Evolutionary conservation across 306 rosid genomes (phyloP), one percentile per base, ranked within the genome.

Genomic region (Ammopiptanthus mongolicus): DNA sequence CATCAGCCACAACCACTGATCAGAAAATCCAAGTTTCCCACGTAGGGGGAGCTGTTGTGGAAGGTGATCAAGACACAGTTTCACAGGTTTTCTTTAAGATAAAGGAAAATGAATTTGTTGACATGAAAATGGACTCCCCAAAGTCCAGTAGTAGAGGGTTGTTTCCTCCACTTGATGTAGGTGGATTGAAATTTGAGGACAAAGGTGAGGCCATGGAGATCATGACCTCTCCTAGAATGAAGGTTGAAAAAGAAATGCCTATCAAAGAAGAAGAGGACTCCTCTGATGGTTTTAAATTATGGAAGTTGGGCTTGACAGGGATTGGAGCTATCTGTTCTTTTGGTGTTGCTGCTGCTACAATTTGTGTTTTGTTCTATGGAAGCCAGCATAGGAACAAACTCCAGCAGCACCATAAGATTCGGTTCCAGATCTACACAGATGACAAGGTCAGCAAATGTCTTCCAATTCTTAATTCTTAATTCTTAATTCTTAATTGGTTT

Each of bases 291-390:
- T 78, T 84, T 18, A 88, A 86, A 51, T 59, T 91, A 1, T 87
- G 93, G 88, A 93, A 88, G 66, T 84, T 90, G 87, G 83, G 97
- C 63, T 64, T 88, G 14, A 84, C 81, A 33, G 98, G 98, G 37
- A 69, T 94, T 71, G 97, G 98, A 62, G 98, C 97, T 31, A 94
- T 91, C 21, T 94, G 94, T 70, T 87, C 98, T 7, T 89, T 91
- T 66, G 96, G 97, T 21, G 79, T 94, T 83, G 92, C 92, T 71
- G 98, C 93, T 63, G 96, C 93, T 19, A 88, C 98, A 17, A 57
- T 93, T 64, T 94, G 94, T 84, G 66, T 91, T 63, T 53, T 91
- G 17, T 68, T 83, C 31, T 42, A 88, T 21, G 96, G 98, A 67
- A 86, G 66, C 60, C 87, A 88, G 0, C 89, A 90, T 3, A 83